These are phyloP conservation scores for Actinomucor elegans DNA, from an alignment of 371 early-diverging fungal genomes.

Conservation along the genomic window DNA sequence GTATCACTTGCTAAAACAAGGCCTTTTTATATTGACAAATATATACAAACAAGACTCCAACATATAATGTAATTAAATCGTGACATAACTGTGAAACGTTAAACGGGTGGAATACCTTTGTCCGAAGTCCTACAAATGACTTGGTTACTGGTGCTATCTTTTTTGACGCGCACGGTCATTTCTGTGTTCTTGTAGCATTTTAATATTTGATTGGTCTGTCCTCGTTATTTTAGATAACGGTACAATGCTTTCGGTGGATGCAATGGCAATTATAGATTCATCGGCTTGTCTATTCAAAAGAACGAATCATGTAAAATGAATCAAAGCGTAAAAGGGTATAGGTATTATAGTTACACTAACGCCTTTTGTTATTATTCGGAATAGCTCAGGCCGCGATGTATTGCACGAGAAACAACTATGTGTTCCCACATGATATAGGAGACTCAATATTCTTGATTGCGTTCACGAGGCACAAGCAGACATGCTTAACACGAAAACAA, in stretches of 20 bases:
- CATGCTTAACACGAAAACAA: not conserved
- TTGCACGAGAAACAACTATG: slow-evolving; percentile 6
- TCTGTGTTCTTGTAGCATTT: not conserved
- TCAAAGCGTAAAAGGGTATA: too few relatives aligned
- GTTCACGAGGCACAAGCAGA: slow-evolving; percentile 5
- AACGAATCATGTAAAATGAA: too few relatives aligned
- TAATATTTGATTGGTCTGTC: not conserved
- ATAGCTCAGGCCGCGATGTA: slow-evolving; percentile 4
- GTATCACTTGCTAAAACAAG: too few relatives aligned
- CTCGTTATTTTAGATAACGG: not conserved
- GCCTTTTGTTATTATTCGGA: not conserved
- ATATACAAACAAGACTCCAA: not conserved
- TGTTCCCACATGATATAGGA: slow-evolving; percentile 13
- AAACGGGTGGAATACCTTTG: not conserved
- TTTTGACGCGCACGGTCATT: slow-evolving; percentile 8
- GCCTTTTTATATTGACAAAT: too few relatives aligned
- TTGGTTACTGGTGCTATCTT: not conserved
- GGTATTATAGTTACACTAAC: not conserved
- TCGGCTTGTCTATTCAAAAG: not conserved
- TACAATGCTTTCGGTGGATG: not conserved
- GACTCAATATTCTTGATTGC: not conserved
- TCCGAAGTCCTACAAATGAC: slow-evolving; percentile 5
- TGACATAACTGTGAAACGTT: slow-evolving; percentile 9
- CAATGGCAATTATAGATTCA: not conserved
- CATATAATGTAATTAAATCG: not conserved